These are phyloP conservation scores for Phellinidium pouzarii DNA, from an alignment of 1,284 basidiomycete genomes.

Conservation along the genomic window DNA sequence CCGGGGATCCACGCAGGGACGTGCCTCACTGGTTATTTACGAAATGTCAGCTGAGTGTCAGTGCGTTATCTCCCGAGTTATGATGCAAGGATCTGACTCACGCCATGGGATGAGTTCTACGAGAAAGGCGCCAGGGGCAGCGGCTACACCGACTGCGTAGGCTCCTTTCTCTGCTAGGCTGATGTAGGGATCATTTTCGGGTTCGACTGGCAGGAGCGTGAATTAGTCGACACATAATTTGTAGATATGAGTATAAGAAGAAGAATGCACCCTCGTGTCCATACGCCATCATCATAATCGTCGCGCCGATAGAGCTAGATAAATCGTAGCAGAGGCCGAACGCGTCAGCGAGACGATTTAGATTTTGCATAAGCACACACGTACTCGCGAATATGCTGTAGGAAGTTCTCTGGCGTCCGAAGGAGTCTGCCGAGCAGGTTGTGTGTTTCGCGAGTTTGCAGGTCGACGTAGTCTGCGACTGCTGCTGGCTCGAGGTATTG, in stretches of 20 bases:
- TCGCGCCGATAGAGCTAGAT: constrained; percentile 2
- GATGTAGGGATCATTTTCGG: constrained; percentile 12
- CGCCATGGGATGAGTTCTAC: constrained; percentile 4
- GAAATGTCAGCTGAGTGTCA: neutral
- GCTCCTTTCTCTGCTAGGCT: constrained; percentile 5
- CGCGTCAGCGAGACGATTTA: neutral
- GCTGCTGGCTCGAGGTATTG: constrained; percentile 22
- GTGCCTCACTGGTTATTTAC: constrained; percentile 1
- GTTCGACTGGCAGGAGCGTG: neutral
- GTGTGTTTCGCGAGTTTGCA: constrained; percentile 22
- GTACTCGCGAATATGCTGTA: constrained; percentile 23
- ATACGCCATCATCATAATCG: constrained; percentile 15
- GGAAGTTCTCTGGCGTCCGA: constrained; percentile 21
- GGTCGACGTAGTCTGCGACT: constrained; percentile 19
- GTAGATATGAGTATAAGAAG: no score
- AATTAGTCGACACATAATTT: neutral
- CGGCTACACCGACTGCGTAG: neutral
- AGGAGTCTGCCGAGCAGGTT: constrained; percentile 22
- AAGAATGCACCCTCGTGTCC: constrained; percentile 11
- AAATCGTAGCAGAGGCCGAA: neutral
- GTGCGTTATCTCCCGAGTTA: neutral
- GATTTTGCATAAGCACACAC: neutral
- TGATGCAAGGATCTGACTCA: neutral
- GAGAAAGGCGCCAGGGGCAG: constrained; percentile 7
- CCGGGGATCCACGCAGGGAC: constrained; percentile 13